Percentiles rank a stretch among this genome's conserved stretches.
Conservation (phyloP, 1,284 basidiomycete genomes). For the Cutaneotrichosporon spelunceum region DNA sequence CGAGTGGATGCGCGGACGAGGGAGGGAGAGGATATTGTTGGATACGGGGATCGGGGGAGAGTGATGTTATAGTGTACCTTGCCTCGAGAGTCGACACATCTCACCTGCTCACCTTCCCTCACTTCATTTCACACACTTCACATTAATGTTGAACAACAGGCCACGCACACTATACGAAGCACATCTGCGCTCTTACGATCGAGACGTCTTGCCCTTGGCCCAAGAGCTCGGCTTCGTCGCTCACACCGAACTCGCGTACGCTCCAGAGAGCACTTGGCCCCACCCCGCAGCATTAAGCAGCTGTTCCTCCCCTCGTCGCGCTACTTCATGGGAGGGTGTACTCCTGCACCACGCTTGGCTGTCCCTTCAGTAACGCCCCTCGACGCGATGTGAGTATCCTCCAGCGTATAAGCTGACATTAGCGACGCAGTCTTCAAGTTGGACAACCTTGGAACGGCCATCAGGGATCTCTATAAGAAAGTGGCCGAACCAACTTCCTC, state of each 20-base stretch:
- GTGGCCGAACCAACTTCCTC: neutral
- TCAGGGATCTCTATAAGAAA: neutral
- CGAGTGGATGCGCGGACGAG: conserved; percentile 59
- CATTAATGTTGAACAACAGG: neutral
- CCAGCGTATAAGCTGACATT: neutral
- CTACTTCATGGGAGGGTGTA: neutral
- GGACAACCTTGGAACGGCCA: neutral
- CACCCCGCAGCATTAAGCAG: neutral
- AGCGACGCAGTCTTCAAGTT: neutral
- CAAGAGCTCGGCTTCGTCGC: neutral
- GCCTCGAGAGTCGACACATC: neutral
- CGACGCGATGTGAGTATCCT: conserved; percentile 7
- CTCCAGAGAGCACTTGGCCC: neutral
- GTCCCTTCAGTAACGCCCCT: neutral
- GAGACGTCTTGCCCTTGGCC: neutral
- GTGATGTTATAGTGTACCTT: neutral
- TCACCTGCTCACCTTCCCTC: neutral
- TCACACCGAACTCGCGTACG: neutral
- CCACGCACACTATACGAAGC: conserved; percentile 6
- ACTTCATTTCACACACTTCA: neutral
- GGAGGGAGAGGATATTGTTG: conserved; percentile 59
- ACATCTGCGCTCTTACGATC: conserved; percentile 4
- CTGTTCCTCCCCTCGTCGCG: conserved; percentile 12
- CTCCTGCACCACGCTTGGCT: neutral
- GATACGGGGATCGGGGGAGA: conserved; percentile 63